Evolutionary conservation across 2,329 filamentous ascomycete species (phyloP), one percentile per base, ranked within the genome.

Genomic region (Byssothecium circinans): DNA sequence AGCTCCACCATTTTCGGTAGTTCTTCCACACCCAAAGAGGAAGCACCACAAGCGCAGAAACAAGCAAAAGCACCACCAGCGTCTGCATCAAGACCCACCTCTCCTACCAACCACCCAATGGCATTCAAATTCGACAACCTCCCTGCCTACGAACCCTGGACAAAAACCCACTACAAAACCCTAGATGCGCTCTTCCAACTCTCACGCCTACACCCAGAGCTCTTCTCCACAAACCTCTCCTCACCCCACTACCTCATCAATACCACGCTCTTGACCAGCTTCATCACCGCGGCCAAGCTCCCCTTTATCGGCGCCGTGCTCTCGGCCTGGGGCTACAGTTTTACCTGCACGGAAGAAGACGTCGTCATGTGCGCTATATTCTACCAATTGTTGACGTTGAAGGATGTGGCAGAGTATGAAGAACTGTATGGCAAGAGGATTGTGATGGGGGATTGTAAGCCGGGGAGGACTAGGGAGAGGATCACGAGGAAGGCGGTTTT

Each of bases 151-250:
- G 62, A 70, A 35, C 70, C 71, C 4, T 74, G 70, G 68, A 72
- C 70, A 27, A 67, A 67, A 32, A 71, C 70, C 0, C 71, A 74
- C 50, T 74, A 70, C 57, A 67, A 67, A 20, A 59, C 60, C 3
- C 64, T 74, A 29, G 69, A 73, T 50, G 52, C 53, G 12, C 60
- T 74, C 7, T 72, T 65, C 53, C 50, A 62, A 19, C 53, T 58
- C 15, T 63, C 68, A 51, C 62, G 67, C 37, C 64, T 62, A 14
- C 53, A 67, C 22, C 66, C 65, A 1, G 42, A 56, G 0, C 57
- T 68, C 35, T 72, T 73, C 52, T 57, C 55, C 5, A 60, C 66
- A 1, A 56, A 51, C n/a, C 40, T 52, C 33, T 48, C 54, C 2
- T 50, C 60, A 43, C n/a, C 49, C 53, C 6, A 58, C 55, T 0